Evolutionary conservation across 2,329 filamentous ascomycete genomes (phyloP).

Genomic region (Xylaria hypoxylon): DNA sequence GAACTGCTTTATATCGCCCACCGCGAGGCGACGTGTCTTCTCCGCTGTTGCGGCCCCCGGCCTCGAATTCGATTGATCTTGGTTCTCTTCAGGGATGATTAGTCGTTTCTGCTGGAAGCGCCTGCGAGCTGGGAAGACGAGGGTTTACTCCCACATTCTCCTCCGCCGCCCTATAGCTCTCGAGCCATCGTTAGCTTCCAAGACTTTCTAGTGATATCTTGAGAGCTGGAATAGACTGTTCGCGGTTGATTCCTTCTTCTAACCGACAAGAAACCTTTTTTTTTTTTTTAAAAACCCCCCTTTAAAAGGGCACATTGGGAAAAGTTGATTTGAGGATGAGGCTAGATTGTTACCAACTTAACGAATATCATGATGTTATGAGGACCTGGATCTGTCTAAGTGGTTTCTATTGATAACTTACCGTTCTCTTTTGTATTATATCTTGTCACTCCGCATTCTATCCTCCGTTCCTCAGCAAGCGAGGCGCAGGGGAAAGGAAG

Average conservation of each 20-base stretch:
- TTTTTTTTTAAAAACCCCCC: too few relatives aligned
- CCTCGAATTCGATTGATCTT: conserved; percentile 38
- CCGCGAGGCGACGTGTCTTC: conserved; percentile 34
- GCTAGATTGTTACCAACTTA: conserved; percentile 34
- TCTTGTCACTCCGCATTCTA: not conserved
- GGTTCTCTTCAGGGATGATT: conserved; percentile 35
- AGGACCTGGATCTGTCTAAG: conserved; percentile 13
- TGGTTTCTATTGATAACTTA: conserved; percentile 17
- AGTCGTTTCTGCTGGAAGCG: conserved; percentile 39
- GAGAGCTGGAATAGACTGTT: conserved; percentile 21
- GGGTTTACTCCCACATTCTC: conserved; percentile 24
- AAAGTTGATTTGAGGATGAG: conserved; percentile 5
- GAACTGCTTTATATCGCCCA: conserved; percentile 29
- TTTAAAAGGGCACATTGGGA: conserved; percentile 22
- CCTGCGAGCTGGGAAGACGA: conserved; percentile 35
- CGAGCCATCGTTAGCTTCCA: conserved; percentile 1
- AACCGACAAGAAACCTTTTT: conserved; percentile 12
- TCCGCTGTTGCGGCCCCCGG: conserved; percentile 38
- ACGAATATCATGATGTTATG: conserved; percentile 31
- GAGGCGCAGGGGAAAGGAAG: conserved; percentile 12
- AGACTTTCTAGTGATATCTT: conserved; percentile 8
- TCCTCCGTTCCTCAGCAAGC: conserved; percentile 22
- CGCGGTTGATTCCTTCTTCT: conserved; percentile 6
- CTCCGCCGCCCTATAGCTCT: conserved; percentile 5
- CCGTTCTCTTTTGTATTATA: conserved; percentile 15